Percentiles rank a stretch among this genome's conserved stretches.
Evolutionary conservation across 75 land plant species (phyloP).

Genomic region (Pinus albicaulis): DNA sequence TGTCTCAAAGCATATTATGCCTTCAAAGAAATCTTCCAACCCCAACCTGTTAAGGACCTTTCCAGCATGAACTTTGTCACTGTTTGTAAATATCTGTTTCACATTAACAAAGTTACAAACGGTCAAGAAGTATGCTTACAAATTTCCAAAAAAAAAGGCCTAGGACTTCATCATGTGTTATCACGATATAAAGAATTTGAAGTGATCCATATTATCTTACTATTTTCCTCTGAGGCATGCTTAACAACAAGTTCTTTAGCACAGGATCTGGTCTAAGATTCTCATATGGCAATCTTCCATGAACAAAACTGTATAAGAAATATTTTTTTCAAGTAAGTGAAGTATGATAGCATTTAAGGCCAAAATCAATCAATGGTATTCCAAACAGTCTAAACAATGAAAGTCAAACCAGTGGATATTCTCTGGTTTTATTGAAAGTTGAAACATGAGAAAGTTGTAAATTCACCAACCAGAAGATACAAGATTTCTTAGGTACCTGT

Average conservation of each 20-base stretch:
- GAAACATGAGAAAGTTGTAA: not conserved
- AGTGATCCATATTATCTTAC: constrained; percentile 23
- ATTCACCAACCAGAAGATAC: not conserved
- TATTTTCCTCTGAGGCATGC: constrained; percentile 86
- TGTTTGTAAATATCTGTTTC: constrained; percentile 75
- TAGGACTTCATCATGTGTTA: not conserved
- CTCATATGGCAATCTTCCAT: constrained; percentile 74
- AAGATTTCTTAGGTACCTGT: constrained; percentile 39
- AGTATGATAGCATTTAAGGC: not conserved
- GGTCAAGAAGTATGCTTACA: not conserved
- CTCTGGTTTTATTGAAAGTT: not conserved
- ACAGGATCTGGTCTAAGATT: constrained; percentile 60
- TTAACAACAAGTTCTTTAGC: constrained; percentile 56
- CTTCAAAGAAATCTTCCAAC: constrained; percentile 83
- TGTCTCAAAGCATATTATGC: constrained; percentile 82
- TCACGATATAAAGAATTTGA: too few species aligned
- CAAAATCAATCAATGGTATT: not conserved
- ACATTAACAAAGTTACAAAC: not conserved
- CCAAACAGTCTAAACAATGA: not conserved
- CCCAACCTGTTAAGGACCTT: constrained; percentile 57
- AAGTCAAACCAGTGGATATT: not conserved
- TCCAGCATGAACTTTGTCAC: constrained; percentile 62
- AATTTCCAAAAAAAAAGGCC: not conserved
- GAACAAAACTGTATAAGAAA: constrained; percentile 18
- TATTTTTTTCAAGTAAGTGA: not conserved